Evolutionary conservation across 805 yeast genomes (phyloP), one percentile per base, ranked within the genome.

Genomic region (Candida glaebosa): DNA sequence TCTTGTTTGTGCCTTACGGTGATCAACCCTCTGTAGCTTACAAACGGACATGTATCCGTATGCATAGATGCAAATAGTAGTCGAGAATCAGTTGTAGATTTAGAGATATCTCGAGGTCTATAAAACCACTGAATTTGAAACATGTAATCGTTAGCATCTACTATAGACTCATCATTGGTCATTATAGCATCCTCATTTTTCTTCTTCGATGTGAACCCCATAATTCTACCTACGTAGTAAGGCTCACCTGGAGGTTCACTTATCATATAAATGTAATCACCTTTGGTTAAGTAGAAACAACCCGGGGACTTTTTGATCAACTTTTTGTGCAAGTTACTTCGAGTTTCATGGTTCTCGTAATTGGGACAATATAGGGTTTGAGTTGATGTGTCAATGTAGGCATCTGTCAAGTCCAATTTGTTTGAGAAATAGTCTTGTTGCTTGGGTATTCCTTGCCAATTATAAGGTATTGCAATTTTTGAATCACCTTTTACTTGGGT

Each of bases 221-320:
- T 76, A 31, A 91, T 73, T 32, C 91, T 71, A 1, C 95, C 98
- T 34, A 93, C 76, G 53, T 88, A 87, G 67, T 85, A 93, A 0
- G 98, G 97, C 53, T 88, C 96, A 2, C 96, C 93, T 0, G 96
- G 88, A 1, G 96, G 96, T 59, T 88, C 96, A 47, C 93, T 80
- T 9, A 90, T 74, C 81, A 90, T 80, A 57, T 85, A 89, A 7
- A 89, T 82, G 44, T 72, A 79, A 43, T 89, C 95, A 40, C 78
- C 79, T 46, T 76, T 78, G 3, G 46, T 45, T n/a, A 78, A 44
- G 35, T 54, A 58, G 41, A 62, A 56, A n/a, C n/a, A n/a, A n/a
- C n/a, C n/a, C n/a, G n/a, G n/a, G n/a, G n/a, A n/a, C 3, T 63
- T 57, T 37, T 62, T 65, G 43, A 57, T 48, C 1, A 42, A 19